Evolutionary conservation across 306 rosid genomes (phyloP).

Genomic region (Nissolia schottii): DNA sequence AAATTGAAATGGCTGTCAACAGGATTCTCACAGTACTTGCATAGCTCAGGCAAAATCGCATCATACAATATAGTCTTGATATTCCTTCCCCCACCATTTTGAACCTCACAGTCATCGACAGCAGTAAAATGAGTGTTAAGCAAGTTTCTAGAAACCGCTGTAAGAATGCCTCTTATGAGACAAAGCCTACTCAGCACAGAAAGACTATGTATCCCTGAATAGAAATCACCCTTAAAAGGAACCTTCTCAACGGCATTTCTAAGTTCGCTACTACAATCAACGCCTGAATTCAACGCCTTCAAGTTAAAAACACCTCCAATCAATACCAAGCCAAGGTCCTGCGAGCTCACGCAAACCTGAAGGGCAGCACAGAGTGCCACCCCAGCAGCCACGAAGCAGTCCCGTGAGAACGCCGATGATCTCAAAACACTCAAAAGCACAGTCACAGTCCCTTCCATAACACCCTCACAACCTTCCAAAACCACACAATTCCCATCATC

Average conservation of each 20-base stretch:
- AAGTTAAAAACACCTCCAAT: slow-evolving; percentile 52
- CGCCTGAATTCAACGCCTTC: slow-evolving; percentile 22
- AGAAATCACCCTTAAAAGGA: slow-evolving; percentile 57
- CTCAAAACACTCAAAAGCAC: slow-evolving; percentile 59
- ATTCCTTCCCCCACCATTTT: slow-evolving; percentile 1
- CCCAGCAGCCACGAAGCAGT: slow-evolving; percentile 90
- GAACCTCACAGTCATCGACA: slow-evolving; percentile 28
- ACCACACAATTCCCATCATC: not conserved
- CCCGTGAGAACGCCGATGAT: slow-evolving; percentile 71
- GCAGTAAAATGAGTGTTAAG: slow-evolving; percentile 52
- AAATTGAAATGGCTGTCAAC: slow-evolving; percentile 88
- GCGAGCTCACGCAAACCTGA: slow-evolving; percentile 56
- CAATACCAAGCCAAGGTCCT: slow-evolving; percentile 73
- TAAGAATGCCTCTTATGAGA: slow-evolving; percentile 85
- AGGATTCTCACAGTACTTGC: slow-evolving; percentile 82
- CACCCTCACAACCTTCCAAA: slow-evolving; percentile 25
- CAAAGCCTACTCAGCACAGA: slow-evolving; percentile 77
- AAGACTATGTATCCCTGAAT: slow-evolving; percentile 44
- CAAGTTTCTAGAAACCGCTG: slow-evolving; percentile 75
- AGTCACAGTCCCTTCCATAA: slow-evolving; percentile 46
- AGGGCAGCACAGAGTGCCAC: slow-evolving; percentile 80
- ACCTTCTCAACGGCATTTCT: slow-evolving; percentile 42
- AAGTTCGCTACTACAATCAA: slow-evolving; percentile 23
- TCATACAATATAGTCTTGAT: slow-evolving; percentile 73
- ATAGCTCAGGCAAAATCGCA: slow-evolving; percentile 91